These are phyloP conservation scores for Oryza australiensis DNA, from an alignment of 176 grass and related monocot genomes.

Conservation along the genomic window DNA sequence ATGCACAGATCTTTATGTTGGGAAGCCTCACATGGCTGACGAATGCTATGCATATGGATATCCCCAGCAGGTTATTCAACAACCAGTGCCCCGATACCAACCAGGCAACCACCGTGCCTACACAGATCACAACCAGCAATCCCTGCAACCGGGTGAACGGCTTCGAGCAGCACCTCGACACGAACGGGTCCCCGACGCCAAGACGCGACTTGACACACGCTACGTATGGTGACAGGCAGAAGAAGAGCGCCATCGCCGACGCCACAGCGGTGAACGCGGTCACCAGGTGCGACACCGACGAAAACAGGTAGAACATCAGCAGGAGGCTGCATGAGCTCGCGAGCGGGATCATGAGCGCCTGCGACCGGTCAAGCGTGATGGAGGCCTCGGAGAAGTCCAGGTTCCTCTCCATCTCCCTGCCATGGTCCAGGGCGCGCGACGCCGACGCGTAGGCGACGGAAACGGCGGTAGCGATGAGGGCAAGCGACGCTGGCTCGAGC, in stretches of 20 bases:
- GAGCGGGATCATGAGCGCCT: conserved; percentile 87
- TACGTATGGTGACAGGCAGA: conserved; percentile 67
- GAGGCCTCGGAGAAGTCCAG: conserved; percentile 93
- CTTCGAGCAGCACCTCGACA: conserved; percentile 82
- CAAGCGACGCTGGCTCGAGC: conserved; percentile 81
- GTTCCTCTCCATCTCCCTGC: conserved; percentile 90
- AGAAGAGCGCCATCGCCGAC: conserved; percentile 81
- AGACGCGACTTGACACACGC: conserved; percentile 53
- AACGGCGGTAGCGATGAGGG: conserved; percentile 70
- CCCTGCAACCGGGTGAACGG: conserved; percentile 75
- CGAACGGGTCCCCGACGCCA: conserved; percentile 64
- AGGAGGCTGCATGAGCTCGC: conserved; percentile 87
- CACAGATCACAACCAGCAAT: conserved; percentile 58
- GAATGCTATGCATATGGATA: conserved; percentile 92
- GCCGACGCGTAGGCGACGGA: conserved; percentile 83
- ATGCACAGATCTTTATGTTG: conserved; percentile 91
- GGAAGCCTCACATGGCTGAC: conserved; percentile 96
- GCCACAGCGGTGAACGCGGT: conserved; percentile 79
- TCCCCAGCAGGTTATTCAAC: conserved; percentile 82
- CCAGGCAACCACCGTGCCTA: conserved; percentile 63
- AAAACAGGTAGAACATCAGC: conserved; percentile 97
- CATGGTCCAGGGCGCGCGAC: conserved; percentile 78
- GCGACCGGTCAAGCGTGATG: conserved; percentile 79
- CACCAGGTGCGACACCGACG: conserved; percentile 81
- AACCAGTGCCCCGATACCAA: conserved; percentile 93